Base-by-base conservation (phyloP, 1,284 basidiomycete genomes). In the Marasmius oreades region DNA sequence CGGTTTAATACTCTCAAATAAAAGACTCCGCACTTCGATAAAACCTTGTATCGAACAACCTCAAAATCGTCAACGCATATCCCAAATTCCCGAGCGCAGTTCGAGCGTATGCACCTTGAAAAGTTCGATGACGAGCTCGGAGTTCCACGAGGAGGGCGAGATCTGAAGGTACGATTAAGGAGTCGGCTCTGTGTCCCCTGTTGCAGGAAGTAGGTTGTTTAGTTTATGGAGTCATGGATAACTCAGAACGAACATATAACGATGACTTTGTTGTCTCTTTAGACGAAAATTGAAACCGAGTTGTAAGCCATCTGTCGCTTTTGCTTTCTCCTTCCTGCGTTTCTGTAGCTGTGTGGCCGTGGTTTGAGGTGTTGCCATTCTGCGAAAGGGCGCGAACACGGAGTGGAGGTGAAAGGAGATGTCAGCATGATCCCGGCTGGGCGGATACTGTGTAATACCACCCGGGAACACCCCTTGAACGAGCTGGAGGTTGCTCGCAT, bases 61-160 rank as follows among this genome's bases (percentile, higher is more conserved):
- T 84, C 4, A 93, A 73, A 55, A 93, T 80, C 0, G 89, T 82
- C 55, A 92, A 70, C 5, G 89, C 80, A 65, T 90, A 92, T 0
- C 89, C 86, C 1, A 93, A 76, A 62, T 85, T 84, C 18, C 83
- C 82, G 8, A 94, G 75, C 0, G 90, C 90, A 0, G 85, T 89
- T 28, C 92, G 81, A 28, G 78, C 78, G 67, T 93, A 93, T 23
- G 90, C 91, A 20, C 91, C 90, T 58, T 92, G 80, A 64, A 92
- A 92, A 0, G 90, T 93, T 45, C 91, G 77, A 62, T 90, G 86
- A 26, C 88, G 79, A 0, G 90, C 90, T 20, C 91, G 80, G 20
- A 93, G 71, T 67, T 93, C 90, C 11, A 85, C 81, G 52, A 90
- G 79, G 66, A 90, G 87, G 51, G 78, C 77, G n/a, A 84, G 64